A percentile compares a stretch with the other conserved stretches of the same genome.
Conservation (phyloP, 805 yeast species). For the Hanseniaspora pseudoguilliermondii region DNA sequence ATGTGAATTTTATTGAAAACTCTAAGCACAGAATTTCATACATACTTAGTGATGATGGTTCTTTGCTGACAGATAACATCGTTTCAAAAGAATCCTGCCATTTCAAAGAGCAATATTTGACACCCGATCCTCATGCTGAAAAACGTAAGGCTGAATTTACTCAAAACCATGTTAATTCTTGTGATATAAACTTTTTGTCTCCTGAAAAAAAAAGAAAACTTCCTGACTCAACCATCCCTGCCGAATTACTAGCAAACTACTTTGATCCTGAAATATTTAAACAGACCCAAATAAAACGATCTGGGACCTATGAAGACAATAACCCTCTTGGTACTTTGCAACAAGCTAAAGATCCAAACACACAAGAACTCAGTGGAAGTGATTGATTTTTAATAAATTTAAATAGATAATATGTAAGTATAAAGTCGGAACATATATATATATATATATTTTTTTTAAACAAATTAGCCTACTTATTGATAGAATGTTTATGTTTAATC, state of each 20-base stretch:
- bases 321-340: no score
- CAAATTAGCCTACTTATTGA: no score
- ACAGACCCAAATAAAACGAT: conserved; percentile 1
- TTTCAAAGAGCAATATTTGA: background rate
- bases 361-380: no score
- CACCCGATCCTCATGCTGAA: background rate
- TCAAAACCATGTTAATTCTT: background rate
- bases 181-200: background rate
- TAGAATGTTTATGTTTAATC: no score
- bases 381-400: no score
- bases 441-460: no score
- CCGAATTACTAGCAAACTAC: conserved; percentile 6
- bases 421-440: no score
- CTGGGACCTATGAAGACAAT: background rate
- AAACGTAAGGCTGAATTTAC: background rate
- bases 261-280: conserved; percentile 11
- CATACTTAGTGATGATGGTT: background rate
- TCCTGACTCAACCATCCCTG: background rate
- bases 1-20: conserved; percentile 10
- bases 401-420: no score
- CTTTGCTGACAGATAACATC: background rate
- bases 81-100: background rate
- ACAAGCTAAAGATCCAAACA: no score
- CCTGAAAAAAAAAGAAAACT: conserved; percentile 5
- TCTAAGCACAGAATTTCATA: background rate